phyloP scores from a whole-genome alignment of 139 green algal species.

The Haematococcus sp. region DNA sequence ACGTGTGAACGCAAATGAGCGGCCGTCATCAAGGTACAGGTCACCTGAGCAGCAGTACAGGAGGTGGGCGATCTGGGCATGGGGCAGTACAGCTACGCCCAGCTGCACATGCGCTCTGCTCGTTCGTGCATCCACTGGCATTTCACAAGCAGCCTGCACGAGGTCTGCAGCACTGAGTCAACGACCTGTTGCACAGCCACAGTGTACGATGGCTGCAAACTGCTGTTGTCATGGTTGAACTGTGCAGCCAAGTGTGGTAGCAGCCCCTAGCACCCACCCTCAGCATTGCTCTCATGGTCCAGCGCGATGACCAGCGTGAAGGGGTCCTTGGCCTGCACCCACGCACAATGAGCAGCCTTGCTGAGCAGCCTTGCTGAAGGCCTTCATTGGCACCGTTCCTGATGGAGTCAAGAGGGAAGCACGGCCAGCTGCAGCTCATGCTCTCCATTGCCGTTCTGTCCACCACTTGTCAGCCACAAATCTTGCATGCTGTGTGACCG shows the following conservation, averaged over 20 bases:
- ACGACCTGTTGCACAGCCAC: no score
- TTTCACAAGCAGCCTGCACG: not conserved
- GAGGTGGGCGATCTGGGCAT: not conserved
- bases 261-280: no score
- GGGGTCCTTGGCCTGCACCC: slow-evolving; percentile 72
- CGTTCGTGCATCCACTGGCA: not conserved
- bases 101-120: not conserved
- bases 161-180: slow-evolving; percentile 6
- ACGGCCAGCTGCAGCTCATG: no score
- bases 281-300: slow-evolving; percentile 60
- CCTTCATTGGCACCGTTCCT: no score
- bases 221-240: no score
- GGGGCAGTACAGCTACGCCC: no score
- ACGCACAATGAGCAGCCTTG: not conserved
- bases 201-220: no score
- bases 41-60: slow-evolving; percentile 42
- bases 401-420: no score
- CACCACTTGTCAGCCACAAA: no score
- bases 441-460: no score
- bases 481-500: no score
- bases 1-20: slow-evolving; percentile 78
- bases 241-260: no score
- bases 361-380: not conserved
- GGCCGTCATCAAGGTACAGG: slow-evolving; percentile 96
- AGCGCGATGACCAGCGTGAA: slow-evolving; percentile 87